A percentile compares a stretch with the other conserved stretches of the same genome.
Evolutionary conservation across 1,284 basidiomycete species (phyloP).

Genomic region (Peniophora sp.): DNA sequence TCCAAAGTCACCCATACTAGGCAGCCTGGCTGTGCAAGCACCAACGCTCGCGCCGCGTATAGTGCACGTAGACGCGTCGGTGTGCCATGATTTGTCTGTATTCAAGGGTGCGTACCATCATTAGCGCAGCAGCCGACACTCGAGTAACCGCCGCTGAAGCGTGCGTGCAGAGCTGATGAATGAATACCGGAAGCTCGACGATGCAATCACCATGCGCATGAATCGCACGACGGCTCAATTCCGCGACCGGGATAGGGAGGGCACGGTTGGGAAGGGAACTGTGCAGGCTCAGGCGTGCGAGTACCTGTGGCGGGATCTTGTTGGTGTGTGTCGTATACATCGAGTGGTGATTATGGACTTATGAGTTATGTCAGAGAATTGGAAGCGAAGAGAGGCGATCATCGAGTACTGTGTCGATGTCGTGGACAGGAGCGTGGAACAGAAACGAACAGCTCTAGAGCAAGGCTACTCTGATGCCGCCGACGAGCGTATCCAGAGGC

Average conservation of each 20-base stretch:
- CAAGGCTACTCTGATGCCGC: slow-evolving; percentile 34
- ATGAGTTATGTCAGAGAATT: slow-evolving; percentile 54
- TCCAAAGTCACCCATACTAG: slow-evolving; percentile 46
- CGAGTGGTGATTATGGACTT: background rate
- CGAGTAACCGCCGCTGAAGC: background rate
- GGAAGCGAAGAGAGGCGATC: slow-evolving; percentile 74
- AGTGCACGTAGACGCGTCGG: slow-evolving; percentile 58
- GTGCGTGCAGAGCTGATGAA: slow-evolving; percentile 62
- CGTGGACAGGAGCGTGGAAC: slow-evolving; percentile 57
- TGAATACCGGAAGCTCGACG: slow-evolving; percentile 82
- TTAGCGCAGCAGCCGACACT: background rate
- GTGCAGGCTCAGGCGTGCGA: slow-evolving; percentile 71
- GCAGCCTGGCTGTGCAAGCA: slow-evolving; percentile 61
- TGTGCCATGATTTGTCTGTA: slow-evolving; percentile 72
- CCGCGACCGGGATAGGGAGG: slow-evolving; percentile 59
- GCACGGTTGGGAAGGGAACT: slow-evolving; percentile 32
- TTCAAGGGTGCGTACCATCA: slow-evolving; percentile 64
- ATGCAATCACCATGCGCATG: slow-evolving; percentile 74
- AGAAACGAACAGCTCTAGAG: slow-evolving; percentile 45
- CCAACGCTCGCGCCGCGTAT: slow-evolving; percentile 50
- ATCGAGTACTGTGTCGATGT: slow-evolving; percentile 74
- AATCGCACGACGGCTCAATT: slow-evolving; percentile 79
- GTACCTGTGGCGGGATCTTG: slow-evolving; percentile 75
- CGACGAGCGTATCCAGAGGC: slow-evolving; percentile 25
- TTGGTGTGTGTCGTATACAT: slow-evolving; percentile 46